Base-by-base conservation (phyloP, 140 eudicot genomes). In the Flaveria floridana region DNA sequence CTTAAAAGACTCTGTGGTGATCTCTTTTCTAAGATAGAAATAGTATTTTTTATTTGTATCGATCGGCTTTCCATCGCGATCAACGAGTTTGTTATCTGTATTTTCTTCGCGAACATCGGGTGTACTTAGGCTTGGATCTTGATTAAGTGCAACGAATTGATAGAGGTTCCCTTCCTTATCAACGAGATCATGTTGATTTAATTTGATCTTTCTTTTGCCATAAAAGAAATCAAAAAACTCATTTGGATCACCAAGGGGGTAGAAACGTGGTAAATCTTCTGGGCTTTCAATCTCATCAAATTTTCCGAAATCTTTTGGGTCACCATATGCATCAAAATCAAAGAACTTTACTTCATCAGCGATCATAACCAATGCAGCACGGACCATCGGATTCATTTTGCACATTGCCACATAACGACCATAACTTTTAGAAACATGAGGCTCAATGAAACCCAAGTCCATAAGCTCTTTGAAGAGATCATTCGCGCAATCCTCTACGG, bases 321-420 rank as follows among this genome's bases (percentile, higher is more conserved):
- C 51, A 21, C 86, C 89, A 30, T 63, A 53, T 30, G 71, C 10
- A 68, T 81, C 84, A 65, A 84, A 86, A 79, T 86, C 88, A 53
- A 86, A 79, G 58, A 84, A 78, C 15, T 59, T 81, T 9, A 80
- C 67, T 73, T 28, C 41, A 4, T 71, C 76, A 0, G 88, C 85
- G 9, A 86, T 56, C 70, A 70, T 71, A 65, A 81, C 63, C 16
- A 86, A 34, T 0, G 80, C 66, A 21, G 86, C 78, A 48, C 83
- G 88, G 39, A 79, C 71, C 76, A 84, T 72, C 0, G 88, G 78
- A 68, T 79, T 84, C 86, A 86, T 76, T 76, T 76, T 86, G 85
- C 86, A 86, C 19, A 52, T 28, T 16, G 78, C 84, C 18, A 73
- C 82, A 42, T 69, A 10, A 9, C 69, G 71, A 0, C 37, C 13